Evolutionary conservation across 306 rosid species (phyloP).

Genomic region (Crataegus laevigata): DNA sequence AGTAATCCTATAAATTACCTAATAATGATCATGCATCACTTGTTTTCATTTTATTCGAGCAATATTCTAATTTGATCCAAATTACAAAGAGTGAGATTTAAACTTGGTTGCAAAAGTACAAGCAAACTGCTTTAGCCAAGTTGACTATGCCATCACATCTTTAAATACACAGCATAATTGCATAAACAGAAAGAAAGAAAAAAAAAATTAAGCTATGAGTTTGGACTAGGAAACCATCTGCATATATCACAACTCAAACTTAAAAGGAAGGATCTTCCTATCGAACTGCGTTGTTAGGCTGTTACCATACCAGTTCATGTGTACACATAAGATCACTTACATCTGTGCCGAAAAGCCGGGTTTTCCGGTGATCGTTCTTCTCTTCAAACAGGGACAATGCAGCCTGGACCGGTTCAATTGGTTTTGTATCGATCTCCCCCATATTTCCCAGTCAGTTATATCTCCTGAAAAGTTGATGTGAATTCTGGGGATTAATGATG

Average conservation of each 20-base stretch:
- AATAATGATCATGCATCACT: not conserved
- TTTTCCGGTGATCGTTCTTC: conserved; percentile 41
- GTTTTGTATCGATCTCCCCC: conserved; percentile 75
- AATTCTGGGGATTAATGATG: not conserved
- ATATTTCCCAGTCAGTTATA: conserved; percentile 21
- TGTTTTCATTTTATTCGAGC: too few species aligned
- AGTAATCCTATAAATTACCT: not conserved
- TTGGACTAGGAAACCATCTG: not conserved
- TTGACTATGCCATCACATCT: not conserved
- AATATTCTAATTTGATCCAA: not conserved
- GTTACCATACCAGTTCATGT: not conserved
- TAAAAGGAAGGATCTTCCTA: not conserved
- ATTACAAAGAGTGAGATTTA: not conserved
- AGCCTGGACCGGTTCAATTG: conserved; percentile 65
- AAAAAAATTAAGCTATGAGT: not conserved
- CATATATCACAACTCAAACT: not conserved
- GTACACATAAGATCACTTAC: conserved; percentile 31
- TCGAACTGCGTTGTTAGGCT: not conserved
- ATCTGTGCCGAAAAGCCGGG: conserved; percentile 18
- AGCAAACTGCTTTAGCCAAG: too few species aligned
- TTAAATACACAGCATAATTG: not conserved
- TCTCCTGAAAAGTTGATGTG: not conserved
- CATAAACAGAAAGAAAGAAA: not conserved
- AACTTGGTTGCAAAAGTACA: not conserved
- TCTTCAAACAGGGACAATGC: conserved; percentile 62